phyloP scores from a whole-genome alignment of 1,139 yeast genomes.

The Diutina ranongensis region DNA sequence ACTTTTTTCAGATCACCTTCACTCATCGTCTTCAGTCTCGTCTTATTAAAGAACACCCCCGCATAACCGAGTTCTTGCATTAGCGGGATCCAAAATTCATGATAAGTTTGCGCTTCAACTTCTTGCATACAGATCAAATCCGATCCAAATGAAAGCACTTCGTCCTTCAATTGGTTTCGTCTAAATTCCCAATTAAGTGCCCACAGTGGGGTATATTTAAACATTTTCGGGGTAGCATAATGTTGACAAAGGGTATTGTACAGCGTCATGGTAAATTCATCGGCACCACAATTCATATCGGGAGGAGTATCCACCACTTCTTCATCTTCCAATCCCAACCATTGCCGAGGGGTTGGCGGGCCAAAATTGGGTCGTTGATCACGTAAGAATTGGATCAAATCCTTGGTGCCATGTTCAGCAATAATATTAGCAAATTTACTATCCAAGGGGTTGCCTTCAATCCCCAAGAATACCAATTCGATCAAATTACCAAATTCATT shows the following conservation, averaged over 20 bases:
- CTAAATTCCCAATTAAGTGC: conserved; percentile 94
- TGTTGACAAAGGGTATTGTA: conserved; percentile 93
- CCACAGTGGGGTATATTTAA: conserved; percentile 95
- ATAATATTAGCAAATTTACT: conserved; percentile 51
- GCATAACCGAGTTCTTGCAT: conserved; percentile 67
- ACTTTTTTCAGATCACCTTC: conserved; percentile 78
- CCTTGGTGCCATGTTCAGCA: conserved; percentile 78
- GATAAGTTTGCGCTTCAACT: conserved; percentile 79
- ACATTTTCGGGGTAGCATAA: conserved; percentile 87
- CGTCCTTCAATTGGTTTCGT: conserved; percentile 60
- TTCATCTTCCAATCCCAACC: conserved; percentile 71
- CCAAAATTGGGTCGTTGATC: conserved; percentile 65
- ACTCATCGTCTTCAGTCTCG: conserved; percentile 86
- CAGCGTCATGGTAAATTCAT: conserved; percentile 62
- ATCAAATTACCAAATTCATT: conserved; percentile 76
- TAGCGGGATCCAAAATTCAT: conserved; percentile 75
- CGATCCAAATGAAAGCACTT: conserved; percentile 49
- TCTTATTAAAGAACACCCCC: conserved; percentile 75
- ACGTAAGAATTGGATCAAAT: conserved; percentile 66
- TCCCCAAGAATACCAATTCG: conserved; percentile 77
- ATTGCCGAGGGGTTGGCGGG: conserved; percentile 64
- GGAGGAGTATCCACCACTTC: conserved; percentile 35
- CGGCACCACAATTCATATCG: conserved; percentile 14
- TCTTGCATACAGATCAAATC: conserved; percentile 91
- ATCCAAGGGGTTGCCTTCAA: conserved; percentile 87